Conservation (phyloP, 768 basidiomycete genomes). For the Mycena vitilis region DNA sequence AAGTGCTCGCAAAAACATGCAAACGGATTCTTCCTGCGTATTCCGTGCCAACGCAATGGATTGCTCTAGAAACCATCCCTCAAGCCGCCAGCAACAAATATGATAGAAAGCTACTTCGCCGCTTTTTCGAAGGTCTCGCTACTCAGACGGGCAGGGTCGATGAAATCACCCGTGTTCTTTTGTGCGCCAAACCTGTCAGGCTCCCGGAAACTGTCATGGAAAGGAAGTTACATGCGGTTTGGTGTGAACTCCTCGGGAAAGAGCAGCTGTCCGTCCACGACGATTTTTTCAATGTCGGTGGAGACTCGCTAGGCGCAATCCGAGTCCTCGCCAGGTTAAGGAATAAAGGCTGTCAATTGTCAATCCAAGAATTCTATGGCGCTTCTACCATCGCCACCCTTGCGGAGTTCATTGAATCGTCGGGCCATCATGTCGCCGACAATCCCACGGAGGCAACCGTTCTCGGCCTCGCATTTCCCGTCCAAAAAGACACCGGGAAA, state of each 20-base stretch:
- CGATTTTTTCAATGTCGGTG: slow-evolving; percentile 14
- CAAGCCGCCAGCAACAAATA: slow-evolving; percentile 17
- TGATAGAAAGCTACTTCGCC: slow-evolving; percentile 7
- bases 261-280: slow-evolving; percentile 12
- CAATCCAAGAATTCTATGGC: slow-evolving; percentile 15
- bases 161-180: slow-evolving; percentile 13
- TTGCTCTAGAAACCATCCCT: slow-evolving; percentile 9
- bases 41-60: slow-evolving; percentile 12
- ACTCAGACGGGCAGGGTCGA: not conserved
- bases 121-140: slow-evolving; percentile 7
- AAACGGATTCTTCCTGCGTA: slow-evolving; percentile 9
- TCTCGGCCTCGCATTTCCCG: slow-evolving; percentile 6
- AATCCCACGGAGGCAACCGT: slow-evolving; percentile 3
- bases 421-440: slow-evolving; percentile 6
- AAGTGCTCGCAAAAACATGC: slow-evolving; percentile 2
- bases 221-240: slow-evolving; percentile 7
- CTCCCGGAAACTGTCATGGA: slow-evolving; percentile 5
- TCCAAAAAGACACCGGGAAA: not conserved
- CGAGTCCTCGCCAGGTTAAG: slow-evolving; percentile 13
- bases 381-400: slow-evolving; percentile 15
- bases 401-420: slow-evolving; percentile 11
- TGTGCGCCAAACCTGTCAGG: slow-evolving; percentile 14
- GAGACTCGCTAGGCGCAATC: slow-evolving; percentile 8
- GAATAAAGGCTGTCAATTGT: slow-evolving; percentile 12
- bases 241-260: slow-evolving; percentile 10